A percentile compares a stretch with the other conserved stretches of the same genome.
Evolutionary conservation across 192 early-diverging fungal genomes (phyloP).

Genomic region (Chytriomyces sp.): DNA sequence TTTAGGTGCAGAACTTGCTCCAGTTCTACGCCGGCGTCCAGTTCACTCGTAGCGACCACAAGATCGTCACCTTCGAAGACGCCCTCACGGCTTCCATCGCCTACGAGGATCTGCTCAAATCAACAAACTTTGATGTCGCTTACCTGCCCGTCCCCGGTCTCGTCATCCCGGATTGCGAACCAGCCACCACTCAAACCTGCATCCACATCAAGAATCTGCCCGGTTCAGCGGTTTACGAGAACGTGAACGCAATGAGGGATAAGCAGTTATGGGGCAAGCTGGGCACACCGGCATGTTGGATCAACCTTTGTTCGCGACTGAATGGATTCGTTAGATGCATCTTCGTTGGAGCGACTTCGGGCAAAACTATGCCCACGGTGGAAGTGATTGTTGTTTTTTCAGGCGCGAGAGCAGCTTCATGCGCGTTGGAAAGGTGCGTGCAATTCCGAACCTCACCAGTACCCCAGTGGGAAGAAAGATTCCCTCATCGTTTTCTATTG

Average conservation of each 20-base stretch:
- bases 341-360: too few relatives aligned
- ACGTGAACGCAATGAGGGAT: background rate
- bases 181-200: background rate
- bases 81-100: slow-evolving; percentile 14
- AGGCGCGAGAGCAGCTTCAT: background rate
- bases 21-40: slow-evolving; percentile 1
- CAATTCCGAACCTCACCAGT: too few relatives aligned
- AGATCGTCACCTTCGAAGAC: background rate
- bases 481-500: background rate
- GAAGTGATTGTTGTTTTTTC: background rate
- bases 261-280: background rate
- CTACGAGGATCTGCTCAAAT: background rate
- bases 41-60: background rate
- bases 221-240: background rate
- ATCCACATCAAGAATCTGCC: background rate
- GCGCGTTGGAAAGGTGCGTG: slow-evolving; percentile 2
- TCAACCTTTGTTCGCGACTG: background rate
- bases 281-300: background rate
- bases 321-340: background rate
- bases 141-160: background rate
- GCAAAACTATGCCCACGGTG: background rate
- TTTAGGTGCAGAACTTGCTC: background rate
- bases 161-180: background rate
- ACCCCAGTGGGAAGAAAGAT: too few relatives aligned
- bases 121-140: background rate